phyloP scores from a whole-genome alignment of 2,329 filamentous ascomycete species.

The Lasiodiplodia gonubiensis region DNA sequence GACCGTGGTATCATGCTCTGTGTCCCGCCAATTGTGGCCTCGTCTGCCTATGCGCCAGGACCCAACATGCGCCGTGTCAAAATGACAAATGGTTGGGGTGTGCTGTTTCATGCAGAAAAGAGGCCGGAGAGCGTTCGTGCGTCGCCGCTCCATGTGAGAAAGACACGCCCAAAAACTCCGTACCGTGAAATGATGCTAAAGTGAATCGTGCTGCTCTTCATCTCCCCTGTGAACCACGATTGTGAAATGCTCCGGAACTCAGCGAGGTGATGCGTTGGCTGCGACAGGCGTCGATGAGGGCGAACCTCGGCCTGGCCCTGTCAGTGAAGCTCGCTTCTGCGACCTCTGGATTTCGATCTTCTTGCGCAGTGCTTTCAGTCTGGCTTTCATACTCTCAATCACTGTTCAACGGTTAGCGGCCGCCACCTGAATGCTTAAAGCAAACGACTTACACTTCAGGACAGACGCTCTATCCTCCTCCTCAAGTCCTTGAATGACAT shows the following conservation, averaged over 20 bases:
- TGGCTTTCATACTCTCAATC: conserved; percentile 52
- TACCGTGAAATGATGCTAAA: conserved; percentile 20
- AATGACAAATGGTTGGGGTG: conserved; percentile 26
- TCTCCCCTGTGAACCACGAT: background rate
- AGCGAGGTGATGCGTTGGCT: conserved; percentile 24
- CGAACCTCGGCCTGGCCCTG: conserved; percentile 19
- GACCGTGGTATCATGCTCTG: conserved; percentile 29
- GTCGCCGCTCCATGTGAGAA: conserved; percentile 17
- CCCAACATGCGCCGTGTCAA: conserved; percentile 25
- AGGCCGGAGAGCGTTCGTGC: conserved; percentile 18
- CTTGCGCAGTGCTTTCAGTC: conserved; percentile 51
- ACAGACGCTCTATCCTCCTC: conserved; percentile 75
- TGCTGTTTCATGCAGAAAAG: conserved; percentile 22
- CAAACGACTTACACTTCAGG: conserved; percentile 67
- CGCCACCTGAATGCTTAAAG: background rate
- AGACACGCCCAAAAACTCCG: conserved; percentile 27
- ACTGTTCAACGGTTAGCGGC: conserved; percentile 40
- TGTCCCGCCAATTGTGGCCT: conserved; percentile 13
- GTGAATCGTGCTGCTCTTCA: conserved; percentile 2
- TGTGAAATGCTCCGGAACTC: background rate
- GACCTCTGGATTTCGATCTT: conserved; percentile 50
- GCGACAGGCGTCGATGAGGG: conserved; percentile 19
- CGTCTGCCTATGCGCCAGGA: conserved; percentile 28
- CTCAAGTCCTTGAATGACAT: conserved; percentile 61
- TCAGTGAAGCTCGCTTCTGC: conserved; percentile 39